A percentile compares a stretch with the other conserved stretches of the same genome.
Conservation (phyloP, 257 asterid genomes). For the Petunia axillaris region DNA sequence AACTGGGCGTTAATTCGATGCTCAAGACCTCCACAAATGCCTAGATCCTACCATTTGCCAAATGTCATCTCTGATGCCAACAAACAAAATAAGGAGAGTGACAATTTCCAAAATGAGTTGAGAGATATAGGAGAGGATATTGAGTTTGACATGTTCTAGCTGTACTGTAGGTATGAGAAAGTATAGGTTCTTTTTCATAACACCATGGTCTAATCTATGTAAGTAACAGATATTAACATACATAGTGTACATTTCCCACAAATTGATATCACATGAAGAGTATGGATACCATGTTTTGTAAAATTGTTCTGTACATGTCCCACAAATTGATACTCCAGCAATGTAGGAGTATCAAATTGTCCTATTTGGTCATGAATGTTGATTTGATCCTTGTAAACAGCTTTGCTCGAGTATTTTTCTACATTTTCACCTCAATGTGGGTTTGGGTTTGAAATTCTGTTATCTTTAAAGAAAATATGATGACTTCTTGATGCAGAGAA, state of each 20-base stretch:
- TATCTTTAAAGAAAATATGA: too few relatives aligned
- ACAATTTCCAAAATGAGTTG: constrained; percentile 29
- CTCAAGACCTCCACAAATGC: constrained; percentile 61
- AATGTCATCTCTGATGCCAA: constrained; percentile 18
- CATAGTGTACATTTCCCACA: constrained; percentile 22
- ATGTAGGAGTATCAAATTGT: not conserved
- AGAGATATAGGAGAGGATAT: constrained; percentile 36
- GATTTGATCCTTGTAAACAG: too few relatives aligned
- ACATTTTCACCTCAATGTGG: too few relatives aligned
- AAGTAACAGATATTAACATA: constrained; percentile 26
- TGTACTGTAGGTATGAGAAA: not conserved
- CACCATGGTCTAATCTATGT: constrained; percentile 18
- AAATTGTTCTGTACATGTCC: not conserved
- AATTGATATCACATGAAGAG: not conserved
- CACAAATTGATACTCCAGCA: not conserved
- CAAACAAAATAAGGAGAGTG: constrained; percentile 29
- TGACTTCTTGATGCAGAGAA: too few relatives aligned
- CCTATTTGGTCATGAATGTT: not conserved
- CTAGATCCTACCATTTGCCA: constrained; percentile 29
- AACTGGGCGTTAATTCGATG: constrained; percentile 79
- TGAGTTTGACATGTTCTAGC: constrained; percentile 45
- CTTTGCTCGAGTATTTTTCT: too few relatives aligned
- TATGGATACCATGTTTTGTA: constrained; percentile 1
- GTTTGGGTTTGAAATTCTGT: too few relatives aligned
- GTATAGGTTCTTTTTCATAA: constrained; percentile 25